These are phyloP conservation scores for Psilocybe cubensis DNA, from an alignment of 768 basidiomycete species.

Conservation along the genomic window DNA sequence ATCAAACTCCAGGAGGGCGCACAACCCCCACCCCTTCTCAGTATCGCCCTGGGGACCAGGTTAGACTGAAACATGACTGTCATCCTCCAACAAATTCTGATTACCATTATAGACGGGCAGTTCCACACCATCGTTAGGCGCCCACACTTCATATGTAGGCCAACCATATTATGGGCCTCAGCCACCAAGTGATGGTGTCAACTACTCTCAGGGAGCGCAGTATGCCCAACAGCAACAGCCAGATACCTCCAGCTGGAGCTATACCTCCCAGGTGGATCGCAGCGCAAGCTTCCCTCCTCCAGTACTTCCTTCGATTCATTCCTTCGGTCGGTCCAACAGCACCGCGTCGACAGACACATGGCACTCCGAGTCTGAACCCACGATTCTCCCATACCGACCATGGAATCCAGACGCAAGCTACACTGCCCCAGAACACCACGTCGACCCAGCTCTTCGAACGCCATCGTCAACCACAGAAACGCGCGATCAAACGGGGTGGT, in stretches of 20 bases:
- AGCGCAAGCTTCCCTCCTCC: conserved; percentile 53
- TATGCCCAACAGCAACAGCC: conserved; percentile 47
- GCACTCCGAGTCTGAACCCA: conserved; percentile 30
- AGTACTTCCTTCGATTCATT: conserved; percentile 56
- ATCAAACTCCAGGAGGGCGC: conserved; percentile 49
- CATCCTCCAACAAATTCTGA: background rate
- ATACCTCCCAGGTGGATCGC: conserved; percentile 46
- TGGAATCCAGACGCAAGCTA: conserved; percentile 50
- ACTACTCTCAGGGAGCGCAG: conserved; percentile 43
- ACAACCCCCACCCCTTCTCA: conserved; percentile 52
- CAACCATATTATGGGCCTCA: conserved; percentile 51
- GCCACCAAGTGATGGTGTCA: conserved; percentile 42
- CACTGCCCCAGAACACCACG: conserved; percentile 32
- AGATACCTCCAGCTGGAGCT: conserved; percentile 60
- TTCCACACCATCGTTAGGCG: conserved; percentile 41
- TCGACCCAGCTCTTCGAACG: conserved; percentile 45
- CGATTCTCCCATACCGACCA: conserved; percentile 48
- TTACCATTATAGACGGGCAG: conserved; percentile 16
- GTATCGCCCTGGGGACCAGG: conserved; percentile 48
- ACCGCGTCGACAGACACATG: conserved; percentile 31
- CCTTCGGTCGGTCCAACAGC: conserved; percentile 45
- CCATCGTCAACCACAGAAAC: conserved; percentile 37
- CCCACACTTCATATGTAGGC: conserved; percentile 43
- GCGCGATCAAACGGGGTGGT: conserved; percentile 39
- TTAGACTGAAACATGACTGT: conserved; percentile 22